Conservation (phyloP, 2,329 filamentous ascomycete species). For the Aspergillus transmontanensis region DNA sequence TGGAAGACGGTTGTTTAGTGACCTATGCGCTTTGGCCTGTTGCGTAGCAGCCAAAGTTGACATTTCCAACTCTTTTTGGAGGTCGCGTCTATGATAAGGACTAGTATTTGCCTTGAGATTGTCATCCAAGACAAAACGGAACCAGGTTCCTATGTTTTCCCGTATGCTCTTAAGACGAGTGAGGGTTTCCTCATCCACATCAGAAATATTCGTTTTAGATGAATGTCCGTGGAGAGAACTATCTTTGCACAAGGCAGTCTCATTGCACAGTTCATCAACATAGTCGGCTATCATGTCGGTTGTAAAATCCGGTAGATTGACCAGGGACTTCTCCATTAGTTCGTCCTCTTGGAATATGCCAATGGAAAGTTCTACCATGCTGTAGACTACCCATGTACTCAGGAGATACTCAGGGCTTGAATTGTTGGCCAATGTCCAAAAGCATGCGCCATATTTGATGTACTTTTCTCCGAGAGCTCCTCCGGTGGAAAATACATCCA, state of each 20-base stretch:
- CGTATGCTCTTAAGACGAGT: background rate
- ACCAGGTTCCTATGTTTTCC: background rate
- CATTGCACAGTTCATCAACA: background rate
- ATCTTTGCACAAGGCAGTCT: too few relatives aligned
- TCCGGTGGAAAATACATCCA: background rate
- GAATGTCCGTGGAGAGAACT: too few relatives aligned
- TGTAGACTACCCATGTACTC: background rate
- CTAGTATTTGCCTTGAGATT: background rate
- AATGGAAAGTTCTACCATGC: background rate
- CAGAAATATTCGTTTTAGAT: too few relatives aligned
- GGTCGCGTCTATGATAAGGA: background rate
- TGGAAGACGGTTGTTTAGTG: background rate
- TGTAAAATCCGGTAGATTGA: background rate
- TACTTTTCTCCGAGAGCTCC: background rate
- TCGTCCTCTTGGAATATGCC: background rate
- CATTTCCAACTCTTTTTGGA: background rate
- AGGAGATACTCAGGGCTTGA: background rate
- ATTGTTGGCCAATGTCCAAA: background rate
- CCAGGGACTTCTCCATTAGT: background rate
- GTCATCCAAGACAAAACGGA: background rate
- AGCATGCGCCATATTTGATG: background rate
- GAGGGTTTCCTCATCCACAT: too few relatives aligned
- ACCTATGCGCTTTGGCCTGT: background rate
- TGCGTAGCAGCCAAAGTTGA: background rate
- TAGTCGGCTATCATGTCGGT: background rate